Conservation (phyloP, 352 stramenopile species). For the Phytophthora syringae region DNA sequence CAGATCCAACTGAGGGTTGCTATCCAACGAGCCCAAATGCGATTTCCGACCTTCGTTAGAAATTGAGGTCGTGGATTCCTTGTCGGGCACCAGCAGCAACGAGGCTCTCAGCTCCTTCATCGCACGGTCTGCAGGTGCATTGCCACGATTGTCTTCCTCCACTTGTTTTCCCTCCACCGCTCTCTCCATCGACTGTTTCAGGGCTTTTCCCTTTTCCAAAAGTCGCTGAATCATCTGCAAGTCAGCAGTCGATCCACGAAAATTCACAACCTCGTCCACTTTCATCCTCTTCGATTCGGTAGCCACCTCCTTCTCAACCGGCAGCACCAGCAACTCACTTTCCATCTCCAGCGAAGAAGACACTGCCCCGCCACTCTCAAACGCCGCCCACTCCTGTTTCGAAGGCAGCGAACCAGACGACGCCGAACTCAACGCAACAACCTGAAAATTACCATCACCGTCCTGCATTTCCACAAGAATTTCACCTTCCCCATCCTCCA, state of each 20-base stretch:
- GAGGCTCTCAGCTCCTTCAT: not conserved
- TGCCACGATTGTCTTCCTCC: not conserved
- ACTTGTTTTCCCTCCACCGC: constrained; percentile 27
- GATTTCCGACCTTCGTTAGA: not conserved
- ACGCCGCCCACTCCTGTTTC: not conserved
- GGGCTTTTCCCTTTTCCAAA: constrained; percentile 51
- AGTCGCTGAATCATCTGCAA: constrained; percentile 33
- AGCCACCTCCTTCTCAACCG: not conserved
- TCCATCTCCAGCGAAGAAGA: not conserved
- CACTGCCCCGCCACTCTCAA: not conserved
- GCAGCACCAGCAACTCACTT: not conserved
- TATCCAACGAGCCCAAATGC: not conserved
- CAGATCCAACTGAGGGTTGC: not conserved
- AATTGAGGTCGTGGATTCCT: not conserved
- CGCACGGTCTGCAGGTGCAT: not conserved
- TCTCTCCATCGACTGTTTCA: constrained; percentile 56
- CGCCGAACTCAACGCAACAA: not conserved
- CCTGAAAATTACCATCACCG: not conserved
- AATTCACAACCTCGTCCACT: not conserved
- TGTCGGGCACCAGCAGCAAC: not conserved
- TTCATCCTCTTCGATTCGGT: not conserved
- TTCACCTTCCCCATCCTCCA: no score
- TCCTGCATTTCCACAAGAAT: not conserved
- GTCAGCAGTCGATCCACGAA: not conserved
- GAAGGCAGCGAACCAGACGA: constrained; percentile 3